Conservation (phyloP, 495 filamentous ascomycete species). For the Tuber borchii region DNA sequence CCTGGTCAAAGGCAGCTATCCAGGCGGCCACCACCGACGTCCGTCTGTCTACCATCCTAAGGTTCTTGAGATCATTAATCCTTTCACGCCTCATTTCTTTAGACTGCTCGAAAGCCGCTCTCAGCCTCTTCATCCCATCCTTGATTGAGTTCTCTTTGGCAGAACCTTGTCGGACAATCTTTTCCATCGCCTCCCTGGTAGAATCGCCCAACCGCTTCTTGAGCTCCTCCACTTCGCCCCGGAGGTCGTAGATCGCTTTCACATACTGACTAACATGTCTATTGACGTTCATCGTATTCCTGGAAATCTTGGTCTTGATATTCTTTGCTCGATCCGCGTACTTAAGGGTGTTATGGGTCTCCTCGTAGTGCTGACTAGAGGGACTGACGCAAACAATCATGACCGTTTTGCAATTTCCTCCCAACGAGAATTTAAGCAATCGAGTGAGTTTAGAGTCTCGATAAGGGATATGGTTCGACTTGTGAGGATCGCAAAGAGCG, state of each 20-base stretch:
- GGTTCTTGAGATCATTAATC: conserved; percentile 69
- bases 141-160: conserved; percentile 72
- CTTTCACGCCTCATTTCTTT: conserved; percentile 72
- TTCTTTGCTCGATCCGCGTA: conserved; percentile 99
- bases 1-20: conserved; percentile 84
- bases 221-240: conserved; percentile 57
- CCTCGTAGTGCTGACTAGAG: conserved; percentile 93
- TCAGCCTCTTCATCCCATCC: conserved; percentile 74
- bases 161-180: conserved; percentile 79
- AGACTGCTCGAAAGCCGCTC: conserved; percentile 76
- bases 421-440: conserved; percentile 91
- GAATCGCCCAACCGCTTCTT: conserved; percentile 84
- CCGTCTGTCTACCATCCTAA: conserved; percentile 74
- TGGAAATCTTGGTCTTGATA: conserved; percentile 97
- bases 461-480: conserved; percentile 92
- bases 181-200: conserved; percentile 77
- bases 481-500: conserved; percentile 88
- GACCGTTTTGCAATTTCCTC: conserved; percentile 96
- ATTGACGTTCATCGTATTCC: conserved; percentile 98
- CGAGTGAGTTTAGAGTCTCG: conserved; percentile 96
- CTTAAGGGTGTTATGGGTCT: conserved; percentile 95
- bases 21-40: conserved; percentile 79
- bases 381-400: conserved; percentile 99
- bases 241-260: conserved; percentile 40
- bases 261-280: conserved; percentile 73